Base-by-base conservation (phyloP, 306 rosid genomes). In the Rubus parviflorus region DNA sequence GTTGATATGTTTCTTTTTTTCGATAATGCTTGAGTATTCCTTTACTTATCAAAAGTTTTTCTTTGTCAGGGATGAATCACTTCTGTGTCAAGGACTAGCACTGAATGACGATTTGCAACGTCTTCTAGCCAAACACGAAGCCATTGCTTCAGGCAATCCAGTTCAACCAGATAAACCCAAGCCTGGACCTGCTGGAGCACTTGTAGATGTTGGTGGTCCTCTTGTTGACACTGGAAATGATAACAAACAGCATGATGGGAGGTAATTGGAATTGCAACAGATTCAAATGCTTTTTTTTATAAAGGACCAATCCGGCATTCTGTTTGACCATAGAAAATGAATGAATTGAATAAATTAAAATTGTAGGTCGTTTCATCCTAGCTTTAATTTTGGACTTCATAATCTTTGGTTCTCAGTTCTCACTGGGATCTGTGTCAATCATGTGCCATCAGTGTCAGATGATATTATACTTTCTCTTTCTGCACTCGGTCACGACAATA, bases 51-150 rank as follows among this genome's bases (percentile, higher is more conserved):
- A 73, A 47, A 6, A 47, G 17, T 56, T 60, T 38, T 37, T 66
- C 45, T 74, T 47, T 83, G 82, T 73, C 81, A 92, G 99, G 70
- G 99, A 96, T 3, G 99, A 96, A 85, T 92, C 99, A 81, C 93
- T 93, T 66, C 87, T 96, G 42, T 87, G 98, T 87, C 96, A 93
- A 85, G 99, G 99, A 80, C 82, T 96, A 70, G 86, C 97, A 20
- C 83, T 96, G 75, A 93, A 96, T 87, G 99, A 96, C 86, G 99
- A 96, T 77, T 84, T 96, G 87, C 98, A 96, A 85, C 93, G 97
- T 62, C 83, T 96, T 65, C 86, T 96, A 77, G 89, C 93, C 77
- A 96, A 86, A 87, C 97, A 93, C 70, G 99, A 96, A 88, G 86
- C 94, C 76, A 82, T 96, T 86, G 90, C 96, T 81, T 93, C 98